Base-by-base conservation (phyloP, 176 grass and related monocot species). In the Oryza glumipatula region DNA sequence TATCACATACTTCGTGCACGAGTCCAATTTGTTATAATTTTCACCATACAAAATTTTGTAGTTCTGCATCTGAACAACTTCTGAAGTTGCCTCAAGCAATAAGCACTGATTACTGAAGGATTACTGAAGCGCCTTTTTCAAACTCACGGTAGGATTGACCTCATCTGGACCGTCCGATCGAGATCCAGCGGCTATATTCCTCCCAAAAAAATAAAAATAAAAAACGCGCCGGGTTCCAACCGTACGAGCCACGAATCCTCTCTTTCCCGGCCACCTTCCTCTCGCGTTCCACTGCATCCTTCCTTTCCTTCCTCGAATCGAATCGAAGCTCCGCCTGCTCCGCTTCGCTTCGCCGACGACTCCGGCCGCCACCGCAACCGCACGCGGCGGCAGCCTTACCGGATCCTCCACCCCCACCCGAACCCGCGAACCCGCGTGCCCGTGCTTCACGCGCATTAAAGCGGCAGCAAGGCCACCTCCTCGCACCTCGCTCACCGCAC, bases 401-500 rank as follows among this genome's bases (percentile, higher is more conserved):
- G 71, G 85, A 81, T 87, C 71, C 9, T 67, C 58, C 71, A 68
- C 22, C 68, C 3, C 51, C 51, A 14, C 17, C 45, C 65, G 65
- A 35, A 82, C 79, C 79, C 65, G 65, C 9, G 13, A 82, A 87
- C 79, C 79, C 79, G 72, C 78, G 5, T 15, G 36, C 45, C 11
- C 47, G 28, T 13, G 11, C 47, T 64, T 68, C 76, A 71, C 85
- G 47, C n/a, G 46, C 76, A 63, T 87, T 87, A 87, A 82, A 87
- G 80, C 79, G 72, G 64, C 64, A 79, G 65, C 28, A 30, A 30
- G 28, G 64, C 64, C 65, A 70, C 78, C 78, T 87, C 12, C 48
- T 21, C 77, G 47, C 61, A 30, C 28, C 28, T 30, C 28, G 28
- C 28, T 64, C 46, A 41, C 24, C 71, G 9, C 72, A 65, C 51